Conservation (phyloP, 768 basidiomycete species). For the Chalciporus piperatus region DNA sequence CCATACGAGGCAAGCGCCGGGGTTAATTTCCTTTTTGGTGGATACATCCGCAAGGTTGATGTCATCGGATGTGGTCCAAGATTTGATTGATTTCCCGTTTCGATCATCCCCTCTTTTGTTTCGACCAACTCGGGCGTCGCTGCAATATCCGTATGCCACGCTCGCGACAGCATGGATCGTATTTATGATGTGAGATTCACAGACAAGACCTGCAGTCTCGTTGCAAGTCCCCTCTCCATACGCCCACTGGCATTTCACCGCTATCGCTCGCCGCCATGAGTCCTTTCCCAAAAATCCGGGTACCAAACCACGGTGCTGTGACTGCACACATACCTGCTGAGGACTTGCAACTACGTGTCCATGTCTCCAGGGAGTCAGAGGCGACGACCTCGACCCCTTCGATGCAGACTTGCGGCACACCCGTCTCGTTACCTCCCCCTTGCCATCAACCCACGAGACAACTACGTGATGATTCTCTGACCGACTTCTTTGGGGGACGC, state of each 20-base stretch:
- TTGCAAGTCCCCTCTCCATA: conserved; percentile 11
- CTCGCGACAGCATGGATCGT: conserved; percentile 11
- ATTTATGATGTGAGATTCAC: conserved; percentile 20
- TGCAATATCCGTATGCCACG: conserved; percentile 8
- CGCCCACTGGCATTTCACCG: neutral
- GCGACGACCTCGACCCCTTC: conserved; percentile 15
- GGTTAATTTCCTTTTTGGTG: conserved; percentile 4
- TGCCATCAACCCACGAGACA: conserved; percentile 26
- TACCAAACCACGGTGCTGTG: conserved; percentile 1
- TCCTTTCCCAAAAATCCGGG: conserved; percentile 11
- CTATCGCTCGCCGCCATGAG: conserved; percentile 10
- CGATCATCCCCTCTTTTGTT: conserved; percentile 25
- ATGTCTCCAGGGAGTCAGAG: conserved; percentile 25
- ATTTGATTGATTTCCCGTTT: neutral
- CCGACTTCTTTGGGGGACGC: conserved; percentile 33
- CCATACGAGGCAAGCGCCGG: conserved; percentile 5
- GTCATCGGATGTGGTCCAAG: too few species aligned
- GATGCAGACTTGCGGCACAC: conserved; percentile 12
- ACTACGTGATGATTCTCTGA: conserved; percentile 27
- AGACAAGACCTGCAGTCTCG: conserved; percentile 1
- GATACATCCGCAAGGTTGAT: neutral
- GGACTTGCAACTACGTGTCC: conserved; percentile 21
- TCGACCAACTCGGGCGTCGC: conserved; percentile 21
- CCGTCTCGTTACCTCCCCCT: conserved; percentile 20
- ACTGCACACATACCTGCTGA: conserved; percentile 9